Percentiles rank a stretch among this genome's conserved stretches.
Conservation (phyloP, 1,139 yeast genomes). For the Nakaseomyces delphensis region DNA sequence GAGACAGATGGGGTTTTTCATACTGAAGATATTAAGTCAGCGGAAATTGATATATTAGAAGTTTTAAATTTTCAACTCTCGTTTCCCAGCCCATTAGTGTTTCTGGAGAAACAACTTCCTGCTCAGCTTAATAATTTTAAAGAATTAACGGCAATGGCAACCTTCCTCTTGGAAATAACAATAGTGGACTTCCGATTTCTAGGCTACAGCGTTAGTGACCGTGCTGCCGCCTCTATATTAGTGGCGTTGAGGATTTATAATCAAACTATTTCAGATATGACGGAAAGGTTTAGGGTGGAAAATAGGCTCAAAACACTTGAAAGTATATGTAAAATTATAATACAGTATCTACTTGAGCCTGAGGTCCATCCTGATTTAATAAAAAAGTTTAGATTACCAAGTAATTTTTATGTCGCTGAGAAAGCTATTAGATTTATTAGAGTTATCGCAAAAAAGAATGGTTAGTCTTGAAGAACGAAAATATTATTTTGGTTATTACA, state of each 20-base stretch:
- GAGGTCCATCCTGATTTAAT: constrained; percentile 1
- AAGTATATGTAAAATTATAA: background rate
- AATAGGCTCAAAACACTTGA: background rate
- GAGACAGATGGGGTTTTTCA: constrained; percentile 1
- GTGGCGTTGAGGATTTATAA: constrained; percentile 2
- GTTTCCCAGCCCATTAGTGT: background rate
- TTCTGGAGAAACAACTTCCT: background rate
- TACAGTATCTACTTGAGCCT: constrained; percentile 4
- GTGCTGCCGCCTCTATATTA: background rate
- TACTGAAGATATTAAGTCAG: background rate
- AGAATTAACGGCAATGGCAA: background rate
- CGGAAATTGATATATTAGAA: constrained; percentile 4
- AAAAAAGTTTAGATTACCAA: background rate
- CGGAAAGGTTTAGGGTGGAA: background rate
- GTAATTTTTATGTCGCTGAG: background rate
- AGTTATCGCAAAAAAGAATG: background rate
- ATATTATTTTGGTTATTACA: background rate
- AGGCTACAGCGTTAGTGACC: background rate
- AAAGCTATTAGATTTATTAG: background rate
- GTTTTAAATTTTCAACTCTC: background rate
- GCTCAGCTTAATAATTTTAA: background rate
- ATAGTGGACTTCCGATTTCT: constrained; percentile 1
- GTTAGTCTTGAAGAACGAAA: background rate
- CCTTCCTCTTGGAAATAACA: background rate
- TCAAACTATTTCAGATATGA: background rate